Conservation (phyloP, 2,329 filamentous ascomycete species). For the Alternaria alternata region DNA sequence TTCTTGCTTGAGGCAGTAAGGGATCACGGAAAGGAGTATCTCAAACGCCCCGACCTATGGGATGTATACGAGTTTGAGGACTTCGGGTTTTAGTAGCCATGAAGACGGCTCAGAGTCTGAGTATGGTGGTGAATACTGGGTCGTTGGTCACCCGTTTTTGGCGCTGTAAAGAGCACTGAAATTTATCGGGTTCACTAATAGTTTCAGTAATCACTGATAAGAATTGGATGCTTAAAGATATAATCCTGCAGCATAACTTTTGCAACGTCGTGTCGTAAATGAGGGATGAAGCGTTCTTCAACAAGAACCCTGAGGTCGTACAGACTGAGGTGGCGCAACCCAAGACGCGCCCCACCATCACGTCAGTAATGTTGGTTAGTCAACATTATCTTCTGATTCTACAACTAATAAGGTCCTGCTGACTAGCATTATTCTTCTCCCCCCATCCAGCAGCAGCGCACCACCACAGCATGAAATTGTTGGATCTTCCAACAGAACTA, state of each 20-base stretch:
- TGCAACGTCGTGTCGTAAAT: too few species aligned
- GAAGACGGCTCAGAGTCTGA: not conserved
- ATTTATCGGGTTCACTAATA: not conserved
- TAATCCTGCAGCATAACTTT: too few species aligned
- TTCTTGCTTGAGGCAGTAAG: not conserved
- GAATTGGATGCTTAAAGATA: not conserved
- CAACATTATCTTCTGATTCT: not conserved
- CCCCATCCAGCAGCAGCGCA: not conserved
- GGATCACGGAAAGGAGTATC: not conserved
- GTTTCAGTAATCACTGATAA: not conserved
- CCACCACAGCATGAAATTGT: not conserved
- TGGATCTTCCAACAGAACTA: conserved; percentile 1
- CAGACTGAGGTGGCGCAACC: not conserved
- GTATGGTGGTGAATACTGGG: not conserved
- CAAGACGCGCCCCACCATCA: not conserved
- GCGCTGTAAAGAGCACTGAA: not conserved
- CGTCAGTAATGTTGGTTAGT: not conserved
- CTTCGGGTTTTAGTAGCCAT: not conserved
- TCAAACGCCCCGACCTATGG: not conserved
- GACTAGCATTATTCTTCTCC: not conserved
- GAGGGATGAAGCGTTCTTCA: not conserved
- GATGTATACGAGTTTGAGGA: not conserved
- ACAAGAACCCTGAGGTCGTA: not conserved
- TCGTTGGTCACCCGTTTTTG: not conserved
- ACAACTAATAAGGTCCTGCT: not conserved